A percentile compares a stretch with the other conserved stretches of the same genome.
Evolutionary conservation across 129 eudicot genomes (phyloP).

Genomic region (Helianthus tuberosus): DNA sequence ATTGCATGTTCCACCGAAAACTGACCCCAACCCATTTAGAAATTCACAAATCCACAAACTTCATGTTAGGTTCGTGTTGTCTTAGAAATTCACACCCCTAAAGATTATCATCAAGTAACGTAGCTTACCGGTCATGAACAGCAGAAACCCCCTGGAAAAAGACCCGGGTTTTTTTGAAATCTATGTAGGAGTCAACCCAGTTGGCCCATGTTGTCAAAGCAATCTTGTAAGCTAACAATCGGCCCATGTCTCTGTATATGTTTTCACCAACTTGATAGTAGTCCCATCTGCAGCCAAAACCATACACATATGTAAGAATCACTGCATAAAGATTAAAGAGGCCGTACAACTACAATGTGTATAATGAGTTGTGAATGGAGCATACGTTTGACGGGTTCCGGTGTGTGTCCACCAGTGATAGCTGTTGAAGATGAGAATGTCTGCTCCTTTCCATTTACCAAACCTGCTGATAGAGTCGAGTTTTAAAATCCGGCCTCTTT

Average conservation of each 20-base stretch:
- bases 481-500: constrained; percentile 53
- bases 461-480: constrained; percentile 59
- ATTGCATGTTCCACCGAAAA: not conserved
- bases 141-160: constrained; percentile 82
- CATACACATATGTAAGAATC: not conserved
- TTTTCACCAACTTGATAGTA: constrained; percentile 66
- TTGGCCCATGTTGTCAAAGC: constrained; percentile 85
- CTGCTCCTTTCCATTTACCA: constrained; percentile 61
- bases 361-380: not conserved
- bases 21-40: not conserved
- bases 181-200: constrained; percentile 76
- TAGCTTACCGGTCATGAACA: constrained; percentile 51
- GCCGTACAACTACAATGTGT: not conserved
- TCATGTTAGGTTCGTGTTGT: not conserved
- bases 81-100: not conserved
- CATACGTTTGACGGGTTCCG: constrained; percentile 52
- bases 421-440: constrained; percentile 78
- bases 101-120: not conserved
- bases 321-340: not conserved
- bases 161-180: constrained; percentile 55
- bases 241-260: constrained; percentile 60
- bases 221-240: constrained; percentile 73
- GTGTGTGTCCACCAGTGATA: constrained; percentile 94
- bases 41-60: not conserved
- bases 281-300: constrained; percentile 77